These are phyloP conservation scores for Alternaria sp. DNA, from an alignment of 2,329 filamentous ascomycete genomes.

Conservation along the genomic window DNA sequence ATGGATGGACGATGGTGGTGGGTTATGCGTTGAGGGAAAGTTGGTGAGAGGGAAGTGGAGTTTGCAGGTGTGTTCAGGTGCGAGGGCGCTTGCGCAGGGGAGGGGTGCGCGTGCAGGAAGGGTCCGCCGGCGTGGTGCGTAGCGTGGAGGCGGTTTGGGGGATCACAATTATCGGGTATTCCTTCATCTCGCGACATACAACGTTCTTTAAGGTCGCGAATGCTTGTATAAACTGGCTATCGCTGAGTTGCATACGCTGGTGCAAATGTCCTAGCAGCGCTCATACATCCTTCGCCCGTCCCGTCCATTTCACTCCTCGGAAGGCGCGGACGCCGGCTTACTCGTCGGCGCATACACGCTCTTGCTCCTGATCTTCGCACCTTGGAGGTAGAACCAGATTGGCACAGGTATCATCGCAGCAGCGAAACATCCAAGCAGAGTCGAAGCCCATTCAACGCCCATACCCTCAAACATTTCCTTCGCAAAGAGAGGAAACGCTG, in stretches of 20 bases:
- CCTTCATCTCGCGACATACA: background rate
- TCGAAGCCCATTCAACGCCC: constrained; percentile 57
- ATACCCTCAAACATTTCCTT: constrained; percentile 63
- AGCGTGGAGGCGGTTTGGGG: background rate
- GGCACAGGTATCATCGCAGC: constrained; percentile 54
- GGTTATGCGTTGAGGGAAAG: background rate
- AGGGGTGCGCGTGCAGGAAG: background rate
- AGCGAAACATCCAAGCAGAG: constrained; percentile 54
- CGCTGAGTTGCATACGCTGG: background rate
- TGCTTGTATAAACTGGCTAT: background rate
- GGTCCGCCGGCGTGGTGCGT: background rate
- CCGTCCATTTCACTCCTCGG: background rate
- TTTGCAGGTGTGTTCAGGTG: background rate
- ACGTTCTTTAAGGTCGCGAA: rapidly evolving
- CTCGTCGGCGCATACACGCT: constrained; percentile 53
- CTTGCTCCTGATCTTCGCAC: constrained; percentile 53
- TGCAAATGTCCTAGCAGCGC: rapidly evolving
- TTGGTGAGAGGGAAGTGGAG: background rate
- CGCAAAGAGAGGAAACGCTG: constrained; percentile 62
- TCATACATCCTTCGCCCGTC: too few species aligned
- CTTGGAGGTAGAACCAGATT: constrained; percentile 52
- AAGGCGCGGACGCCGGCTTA: constrained; percentile 18
- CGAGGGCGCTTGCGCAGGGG: constrained; percentile 7
- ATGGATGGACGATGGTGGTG: background rate
- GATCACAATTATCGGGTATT: background rate